phyloP scores from a whole-genome alignment of 2,329 filamentous ascomycete genomes.

The Pseudogymnoascus sp. region DNA sequence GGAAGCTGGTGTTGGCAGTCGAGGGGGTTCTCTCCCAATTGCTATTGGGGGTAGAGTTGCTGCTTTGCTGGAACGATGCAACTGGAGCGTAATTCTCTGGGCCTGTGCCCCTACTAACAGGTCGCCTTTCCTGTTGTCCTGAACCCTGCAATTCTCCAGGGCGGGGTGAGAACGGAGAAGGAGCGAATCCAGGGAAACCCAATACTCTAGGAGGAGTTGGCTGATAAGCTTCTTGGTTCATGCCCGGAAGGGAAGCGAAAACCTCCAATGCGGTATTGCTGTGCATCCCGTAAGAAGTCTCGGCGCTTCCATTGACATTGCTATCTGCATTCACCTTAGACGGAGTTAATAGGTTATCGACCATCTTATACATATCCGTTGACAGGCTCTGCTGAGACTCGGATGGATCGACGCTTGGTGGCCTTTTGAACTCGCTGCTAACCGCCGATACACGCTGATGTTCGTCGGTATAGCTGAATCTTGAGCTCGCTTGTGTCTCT shows the following conservation, averaged over 20 bases:
- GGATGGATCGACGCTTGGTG: constrained; percentile 14
- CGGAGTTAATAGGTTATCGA: constrained; percentile 43
- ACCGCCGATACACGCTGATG: not conserved
- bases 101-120: not conserved
- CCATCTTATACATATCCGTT: constrained; percentile 48
- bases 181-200: constrained; percentile 37
- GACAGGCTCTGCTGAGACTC: constrained; percentile 31
- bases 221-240: constrained; percentile 13
- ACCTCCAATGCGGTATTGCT: constrained; percentile 43
- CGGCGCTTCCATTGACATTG: constrained; percentile 20
- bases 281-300: constrained; percentile 50
- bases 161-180: constrained; percentile 37
- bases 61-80: constrained; percentile 16
- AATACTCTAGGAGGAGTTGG: constrained; percentile 29
- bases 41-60: constrained; percentile 13
- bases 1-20: constrained; percentile 29
- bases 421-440: not conserved
- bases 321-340: constrained; percentile 20
- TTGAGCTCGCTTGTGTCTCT: not conserved
- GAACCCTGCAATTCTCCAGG: constrained; percentile 28
- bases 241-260: constrained; percentile 35
- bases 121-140: not conserved
- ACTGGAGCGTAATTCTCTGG: not conserved
- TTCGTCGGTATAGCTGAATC: not conserved
- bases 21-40: constrained; percentile 15